These are phyloP conservation scores for Tolypocladium pustulatum DNA, from an alignment of 2,329 filamentous ascomycete species.

Conservation along the genomic window DNA sequence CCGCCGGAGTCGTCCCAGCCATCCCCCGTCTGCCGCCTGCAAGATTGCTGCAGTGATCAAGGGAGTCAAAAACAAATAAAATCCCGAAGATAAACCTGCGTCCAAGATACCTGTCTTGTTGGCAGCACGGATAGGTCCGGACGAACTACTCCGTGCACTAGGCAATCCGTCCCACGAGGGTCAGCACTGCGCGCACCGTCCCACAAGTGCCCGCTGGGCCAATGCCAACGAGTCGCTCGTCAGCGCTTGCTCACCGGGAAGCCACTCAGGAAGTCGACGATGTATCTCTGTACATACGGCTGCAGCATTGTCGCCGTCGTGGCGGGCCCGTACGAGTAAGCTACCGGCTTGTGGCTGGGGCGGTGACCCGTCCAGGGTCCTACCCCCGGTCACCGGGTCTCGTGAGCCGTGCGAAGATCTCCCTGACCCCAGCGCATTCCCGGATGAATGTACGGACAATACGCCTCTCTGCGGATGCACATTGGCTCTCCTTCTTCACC, in stretches of 20 bases:
- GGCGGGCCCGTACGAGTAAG: background rate
- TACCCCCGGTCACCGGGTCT: constrained; percentile 5
- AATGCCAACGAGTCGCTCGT: background rate
- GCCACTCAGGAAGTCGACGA: background rate
- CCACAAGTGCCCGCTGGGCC: background rate
- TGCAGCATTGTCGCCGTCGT: background rate
- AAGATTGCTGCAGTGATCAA: background rate
- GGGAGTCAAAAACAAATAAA: no score
- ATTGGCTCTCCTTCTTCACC: constrained; percentile 11
- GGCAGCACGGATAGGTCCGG: no score
- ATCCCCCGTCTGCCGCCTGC: background rate
- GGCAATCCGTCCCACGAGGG: background rate
- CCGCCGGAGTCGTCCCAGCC: background rate
- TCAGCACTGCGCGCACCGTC: background rate
- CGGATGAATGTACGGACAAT: background rate
- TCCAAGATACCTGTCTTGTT: background rate
- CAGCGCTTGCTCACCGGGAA: constrained; percentile 2
- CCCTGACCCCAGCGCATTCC: background rate
- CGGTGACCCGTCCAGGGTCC: background rate
- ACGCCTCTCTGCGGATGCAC: background rate
- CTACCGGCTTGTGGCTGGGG: background rate
- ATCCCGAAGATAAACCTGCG: no score
- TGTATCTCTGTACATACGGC: background rate
- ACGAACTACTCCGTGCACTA: background rate
- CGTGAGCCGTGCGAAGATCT: constrained; percentile 3